Evolutionary conservation across 164 flowering plant species (phyloP).

Genomic region (Magnolia sinica): DNA sequence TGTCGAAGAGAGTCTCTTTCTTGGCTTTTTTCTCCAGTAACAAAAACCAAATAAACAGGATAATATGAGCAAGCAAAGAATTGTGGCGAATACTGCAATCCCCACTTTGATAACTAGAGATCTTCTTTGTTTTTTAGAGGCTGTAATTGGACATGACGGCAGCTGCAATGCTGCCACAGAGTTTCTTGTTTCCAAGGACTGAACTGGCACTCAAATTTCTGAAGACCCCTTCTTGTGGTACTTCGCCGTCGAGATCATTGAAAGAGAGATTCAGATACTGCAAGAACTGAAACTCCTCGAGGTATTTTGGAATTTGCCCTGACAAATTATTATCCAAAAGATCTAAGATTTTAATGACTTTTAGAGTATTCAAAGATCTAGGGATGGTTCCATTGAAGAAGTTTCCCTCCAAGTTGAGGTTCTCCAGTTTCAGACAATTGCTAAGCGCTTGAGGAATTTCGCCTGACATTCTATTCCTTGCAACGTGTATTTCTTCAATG

Average conservation of each 20-base stretch:
- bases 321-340: conserved; percentile 43
- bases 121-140: neutral
- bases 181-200: neutral
- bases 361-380: conserved; percentile 41
- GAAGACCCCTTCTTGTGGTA: conserved; percentile 1
- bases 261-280: neutral
- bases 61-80: neutral
- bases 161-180: conserved; percentile 22
- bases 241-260: neutral
- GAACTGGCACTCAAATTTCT: neutral
- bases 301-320: conserved; percentile 2
- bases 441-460: conserved; percentile 55
- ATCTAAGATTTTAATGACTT: conserved; percentile 58
- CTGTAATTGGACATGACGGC: conserved; percentile 15
- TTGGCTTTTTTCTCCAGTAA: neutral
- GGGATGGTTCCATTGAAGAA: conserved; percentile 67
- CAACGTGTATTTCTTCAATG: conserved; percentile 57
- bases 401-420: conserved; percentile 64
- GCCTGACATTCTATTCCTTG: conserved; percentile 61
- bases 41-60: neutral
- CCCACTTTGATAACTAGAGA: neutral
- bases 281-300: neutral
- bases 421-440: conserved; percentile 46
- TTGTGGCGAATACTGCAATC: neutral
- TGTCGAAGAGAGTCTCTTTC: neutral